These are phyloP conservation scores for Plectosphaerella sp. DNA, from an alignment of 2,329 filamentous ascomycete genomes.

Conservation along the genomic window DNA sequence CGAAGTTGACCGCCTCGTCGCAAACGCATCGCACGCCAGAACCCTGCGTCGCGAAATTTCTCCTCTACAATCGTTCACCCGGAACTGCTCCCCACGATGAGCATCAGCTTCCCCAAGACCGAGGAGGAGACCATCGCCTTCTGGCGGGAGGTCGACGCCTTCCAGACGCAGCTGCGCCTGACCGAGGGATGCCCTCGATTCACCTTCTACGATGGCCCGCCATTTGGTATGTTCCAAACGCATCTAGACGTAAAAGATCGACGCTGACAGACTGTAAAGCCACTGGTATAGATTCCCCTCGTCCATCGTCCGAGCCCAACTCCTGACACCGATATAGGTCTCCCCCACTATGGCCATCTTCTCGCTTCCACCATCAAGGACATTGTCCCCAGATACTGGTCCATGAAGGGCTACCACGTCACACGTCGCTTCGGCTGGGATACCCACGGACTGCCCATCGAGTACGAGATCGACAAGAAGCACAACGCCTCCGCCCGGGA, in stretches of 20 bases:
- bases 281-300: background rate
- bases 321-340: slow-evolving; percentile 53
- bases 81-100: slow-evolving; percentile 46
- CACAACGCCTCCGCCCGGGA: slow-evolving; percentile 83
- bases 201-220: slow-evolving; percentile 90
- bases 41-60: background rate
- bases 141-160: slow-evolving; percentile 92
- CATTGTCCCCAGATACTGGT: slow-evolving; percentile 94
- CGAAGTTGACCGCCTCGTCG: background rate
- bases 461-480: slow-evolving; percentile 97
- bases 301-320: background rate
- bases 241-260: background rate
- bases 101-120: slow-evolving; percentile 88
- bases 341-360: slow-evolving; percentile 67
- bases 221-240: slow-evolving; percentile 38
- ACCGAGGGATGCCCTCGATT: slow-evolving; percentile 79
- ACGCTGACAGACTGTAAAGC: background rate
- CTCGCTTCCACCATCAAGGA: slow-evolving; percentile 95
- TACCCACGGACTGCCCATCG: slow-evolving; percentile 87
- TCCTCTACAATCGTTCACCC: background rate
- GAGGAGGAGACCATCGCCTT: slow-evolving; percentile 79
- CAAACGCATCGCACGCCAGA: slow-evolving; percentile 3
- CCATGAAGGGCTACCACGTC: slow-evolving; percentile 92
- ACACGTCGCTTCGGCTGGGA: slow-evolving; percentile 95
- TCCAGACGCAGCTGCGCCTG: slow-evolving; percentile 74